A percentile compares a stretch with the other conserved stretches of the same genome.
Evolutionary conservation across 306 rosid genomes (phyloP).

Genomic region (Pyrus pyrifolia): DNA sequence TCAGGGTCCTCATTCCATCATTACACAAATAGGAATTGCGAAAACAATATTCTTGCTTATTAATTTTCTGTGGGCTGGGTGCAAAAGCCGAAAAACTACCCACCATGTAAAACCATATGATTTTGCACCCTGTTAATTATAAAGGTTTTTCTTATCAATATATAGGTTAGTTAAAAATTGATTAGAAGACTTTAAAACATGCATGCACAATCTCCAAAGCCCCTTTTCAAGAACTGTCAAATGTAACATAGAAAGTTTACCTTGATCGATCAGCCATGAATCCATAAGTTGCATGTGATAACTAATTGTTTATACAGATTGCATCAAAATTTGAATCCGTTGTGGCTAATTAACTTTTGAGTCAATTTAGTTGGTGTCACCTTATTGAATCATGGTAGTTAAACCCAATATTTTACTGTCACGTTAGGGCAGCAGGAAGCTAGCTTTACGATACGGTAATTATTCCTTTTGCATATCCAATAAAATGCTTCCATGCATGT

Average conservation of each 20-base stretch:
- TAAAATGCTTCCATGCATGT: conserved; percentile 45
- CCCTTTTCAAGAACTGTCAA: not conserved
- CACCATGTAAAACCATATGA: conserved; percentile 16
- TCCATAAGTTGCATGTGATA: conserved; percentile 48
- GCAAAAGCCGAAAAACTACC: conserved; percentile 17
- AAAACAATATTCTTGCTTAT: not conserved
- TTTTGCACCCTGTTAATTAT: conserved; percentile 11
- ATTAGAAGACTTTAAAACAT: not conserved
- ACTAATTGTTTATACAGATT: conserved; percentile 29
- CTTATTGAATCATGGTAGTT: conserved; percentile 26
- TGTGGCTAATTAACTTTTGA: conserved; percentile 33
- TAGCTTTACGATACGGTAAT: conserved; percentile 53
- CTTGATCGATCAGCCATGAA: not conserved
- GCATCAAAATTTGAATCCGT: conserved; percentile 25
- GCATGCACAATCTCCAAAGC: not conserved
- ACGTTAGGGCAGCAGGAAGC: conserved; percentile 48
- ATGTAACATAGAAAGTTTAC: not conserved
- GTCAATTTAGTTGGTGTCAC: conserved; percentile 25
- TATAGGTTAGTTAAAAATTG: not conserved
- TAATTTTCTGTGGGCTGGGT: conserved; percentile 13
- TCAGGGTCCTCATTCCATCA: conserved; percentile 39
- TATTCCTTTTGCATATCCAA: conserved; percentile 34
- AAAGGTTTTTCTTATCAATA: not conserved
- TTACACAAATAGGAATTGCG: conserved; percentile 37
- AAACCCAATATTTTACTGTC: conserved; percentile 5